Conservation (phyloP, 768 basidiomycete genomes). For the Rhizopogon vinicolor region DNA sequence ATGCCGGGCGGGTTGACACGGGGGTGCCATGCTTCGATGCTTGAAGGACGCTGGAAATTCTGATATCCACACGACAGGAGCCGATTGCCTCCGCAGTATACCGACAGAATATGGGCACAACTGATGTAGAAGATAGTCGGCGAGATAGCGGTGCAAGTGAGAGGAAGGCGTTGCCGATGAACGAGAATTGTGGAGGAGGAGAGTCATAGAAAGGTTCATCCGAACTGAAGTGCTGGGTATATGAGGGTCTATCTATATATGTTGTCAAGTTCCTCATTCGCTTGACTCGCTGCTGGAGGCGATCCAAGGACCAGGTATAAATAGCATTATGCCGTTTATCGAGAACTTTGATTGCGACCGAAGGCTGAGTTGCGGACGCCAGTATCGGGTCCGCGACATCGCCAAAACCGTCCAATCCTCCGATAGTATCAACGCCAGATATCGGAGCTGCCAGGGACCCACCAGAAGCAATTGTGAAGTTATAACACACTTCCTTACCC, state of each 20-base stretch:
- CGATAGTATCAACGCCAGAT: slow-evolving; percentile 82
- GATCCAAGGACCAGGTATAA: slow-evolving; percentile 88
- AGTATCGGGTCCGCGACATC: slow-evolving; percentile 85
- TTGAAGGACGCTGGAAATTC: slow-evolving; percentile 63
- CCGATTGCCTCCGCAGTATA: slow-evolving; percentile 96
- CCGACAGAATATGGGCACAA: slow-evolving; percentile 86
- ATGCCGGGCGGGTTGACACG: slow-evolving; percentile 68
- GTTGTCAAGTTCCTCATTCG: slow-evolving; percentile 92
- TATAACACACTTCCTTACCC: slow-evolving; percentile 82
- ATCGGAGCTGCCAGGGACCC: slow-evolving; percentile 72
- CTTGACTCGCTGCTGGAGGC: slow-evolving; percentile 82
- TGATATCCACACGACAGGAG: slow-evolving; percentile 84
- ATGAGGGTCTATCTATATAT: slow-evolving; percentile 88
- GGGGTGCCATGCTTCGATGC: slow-evolving; percentile 59
- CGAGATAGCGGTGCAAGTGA: slow-evolving; percentile 80
- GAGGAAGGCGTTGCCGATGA: slow-evolving; percentile 83
- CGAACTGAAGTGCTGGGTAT: slow-evolving; percentile 90
- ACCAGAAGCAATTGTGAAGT: slow-evolving; percentile 88
- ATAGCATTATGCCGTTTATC: slow-evolving; percentile 85
- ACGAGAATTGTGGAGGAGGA: slow-evolving; percentile 85
- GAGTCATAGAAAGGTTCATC: slow-evolving; percentile 92
- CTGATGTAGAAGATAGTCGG: slow-evolving; percentile 66
- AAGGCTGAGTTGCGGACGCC: slow-evolving; percentile 70
- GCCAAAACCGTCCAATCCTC: slow-evolving; percentile 87
- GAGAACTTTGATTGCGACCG: slow-evolving; percentile 85